Conservation (phyloP, 768 basidiomycete species). For the Leccinum variicolor region DNA sequence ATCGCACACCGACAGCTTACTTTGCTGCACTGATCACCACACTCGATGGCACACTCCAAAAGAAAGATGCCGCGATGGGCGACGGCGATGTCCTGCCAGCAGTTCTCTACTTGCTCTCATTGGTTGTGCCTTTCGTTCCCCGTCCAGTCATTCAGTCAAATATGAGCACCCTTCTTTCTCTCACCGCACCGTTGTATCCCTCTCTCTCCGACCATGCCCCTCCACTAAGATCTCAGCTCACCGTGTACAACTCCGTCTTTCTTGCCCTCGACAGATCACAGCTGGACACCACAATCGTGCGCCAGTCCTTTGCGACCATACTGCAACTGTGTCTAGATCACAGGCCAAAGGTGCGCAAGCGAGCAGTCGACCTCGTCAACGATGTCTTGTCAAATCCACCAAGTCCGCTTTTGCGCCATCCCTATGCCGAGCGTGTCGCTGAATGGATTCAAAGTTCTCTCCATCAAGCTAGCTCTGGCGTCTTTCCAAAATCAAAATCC, state of each 20-base stretch:
- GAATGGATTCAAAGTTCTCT: slow-evolving; percentile 75
- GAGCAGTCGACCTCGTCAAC: slow-evolving; percentile 81
- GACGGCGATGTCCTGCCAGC: slow-evolving; percentile 47
- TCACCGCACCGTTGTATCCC: slow-evolving; percentile 79
- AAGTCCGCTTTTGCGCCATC: slow-evolving; percentile 73
- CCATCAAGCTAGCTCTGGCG: slow-evolving; percentile 58
- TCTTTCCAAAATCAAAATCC: slow-evolving; percentile 57
- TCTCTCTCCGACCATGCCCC: slow-evolving; percentile 63
- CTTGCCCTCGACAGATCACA: slow-evolving; percentile 68
- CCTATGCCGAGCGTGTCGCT: slow-evolving; percentile 78
- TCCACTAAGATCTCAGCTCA: slow-evolving; percentile 81
- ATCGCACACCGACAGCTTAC: slow-evolving; percentile 82
- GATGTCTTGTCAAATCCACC: slow-evolving; percentile 77
- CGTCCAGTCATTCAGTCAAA: slow-evolving; percentile 78
- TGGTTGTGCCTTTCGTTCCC: slow-evolving; percentile 49
- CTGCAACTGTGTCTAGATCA: slow-evolving; percentile 82
- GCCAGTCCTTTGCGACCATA: slow-evolving; percentile 82
- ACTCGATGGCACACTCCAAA: slow-evolving; percentile 73
- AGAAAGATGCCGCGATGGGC: slow-evolving; percentile 63
- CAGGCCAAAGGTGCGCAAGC: slow-evolving; percentile 90
- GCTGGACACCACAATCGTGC: slow-evolving; percentile 62
- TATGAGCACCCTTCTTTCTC: slow-evolving; percentile 62
- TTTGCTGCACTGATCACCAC: slow-evolving; percentile 90
- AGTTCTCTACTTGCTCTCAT: slow-evolving; percentile 36
- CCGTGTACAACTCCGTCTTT: slow-evolving; percentile 69